Conservation (phyloP, 2,329 filamentous ascomycete genomes). For the Madurella fahalii region DNA sequence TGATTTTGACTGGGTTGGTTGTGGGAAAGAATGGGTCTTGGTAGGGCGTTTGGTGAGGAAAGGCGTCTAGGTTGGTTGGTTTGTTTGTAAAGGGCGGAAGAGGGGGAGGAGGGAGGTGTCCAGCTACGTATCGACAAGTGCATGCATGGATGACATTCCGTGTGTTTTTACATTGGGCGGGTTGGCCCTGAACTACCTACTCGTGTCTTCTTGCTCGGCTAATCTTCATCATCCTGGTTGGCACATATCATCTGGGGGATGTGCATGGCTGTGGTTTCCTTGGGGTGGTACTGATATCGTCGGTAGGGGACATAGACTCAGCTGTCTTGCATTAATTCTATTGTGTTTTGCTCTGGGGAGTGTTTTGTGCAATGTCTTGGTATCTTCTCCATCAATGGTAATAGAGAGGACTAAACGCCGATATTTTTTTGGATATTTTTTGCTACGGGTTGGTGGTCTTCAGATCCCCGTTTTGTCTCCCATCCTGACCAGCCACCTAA, state of each 20-base stretch:
- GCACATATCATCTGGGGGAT: too few species aligned
- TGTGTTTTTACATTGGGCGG: not conserved
- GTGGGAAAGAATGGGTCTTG: not conserved
- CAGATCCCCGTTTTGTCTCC: too few species aligned
- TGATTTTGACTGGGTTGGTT: conserved; percentile 53
- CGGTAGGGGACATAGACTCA: not conserved
- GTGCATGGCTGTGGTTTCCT: too few species aligned
- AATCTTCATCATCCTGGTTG: too few species aligned
- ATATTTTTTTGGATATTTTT: too few species aligned
- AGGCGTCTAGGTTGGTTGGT: not conserved
- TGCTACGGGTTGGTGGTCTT: not conserved
- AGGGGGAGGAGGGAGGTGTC: too few species aligned
- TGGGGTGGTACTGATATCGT: not conserved
- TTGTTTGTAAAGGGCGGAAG: too few species aligned
- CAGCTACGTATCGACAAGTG: too few species aligned
- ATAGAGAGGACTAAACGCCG: not conserved
- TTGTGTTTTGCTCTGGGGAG: not conserved
- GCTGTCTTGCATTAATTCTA: not conserved
- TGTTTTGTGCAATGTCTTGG: not conserved
- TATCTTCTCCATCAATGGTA: not conserved
- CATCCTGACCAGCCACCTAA: too few species aligned
- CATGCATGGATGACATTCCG: not conserved
- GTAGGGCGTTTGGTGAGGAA: not conserved
- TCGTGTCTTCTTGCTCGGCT: too few species aligned
- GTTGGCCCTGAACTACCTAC: too few species aligned